Evolutionary conservation across 495 filamentous ascomycete species (phyloP).

Genomic region (Pyronema omphalodes): DNA sequence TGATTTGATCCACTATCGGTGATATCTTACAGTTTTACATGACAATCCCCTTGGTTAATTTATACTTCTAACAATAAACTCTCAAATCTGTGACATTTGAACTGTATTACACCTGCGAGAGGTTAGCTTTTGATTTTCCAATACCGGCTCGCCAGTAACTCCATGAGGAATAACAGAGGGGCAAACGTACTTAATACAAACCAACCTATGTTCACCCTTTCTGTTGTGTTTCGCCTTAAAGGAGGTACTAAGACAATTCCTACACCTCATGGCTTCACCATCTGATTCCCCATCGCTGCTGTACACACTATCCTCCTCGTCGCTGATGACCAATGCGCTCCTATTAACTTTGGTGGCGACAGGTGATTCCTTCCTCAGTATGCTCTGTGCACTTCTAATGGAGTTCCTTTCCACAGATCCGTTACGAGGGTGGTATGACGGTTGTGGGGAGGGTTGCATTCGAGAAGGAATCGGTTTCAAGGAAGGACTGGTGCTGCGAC

Average conservation of each 20-base stretch:
- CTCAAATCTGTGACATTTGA: too few relatives aligned
- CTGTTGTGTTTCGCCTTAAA: conserved; percentile 23
- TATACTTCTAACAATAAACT: too few relatives aligned
- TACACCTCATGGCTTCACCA: conserved; percentile 18
- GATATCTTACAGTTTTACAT: too few relatives aligned
- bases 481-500: background rate
- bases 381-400: background rate
- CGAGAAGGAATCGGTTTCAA: conserved; percentile 1
- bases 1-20: too few relatives aligned
- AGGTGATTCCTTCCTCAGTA: background rate
- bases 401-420: background rate
- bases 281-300: conserved; percentile 20
- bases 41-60: too few relatives aligned
- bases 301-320: conserved; percentile 11
- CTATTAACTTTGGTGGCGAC: background rate
- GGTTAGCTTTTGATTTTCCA: too few relatives aligned
- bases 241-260: conserved; percentile 20
- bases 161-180: background rate
- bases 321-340: background rate
- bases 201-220: conserved; percentile 21
- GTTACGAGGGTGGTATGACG: background rate
- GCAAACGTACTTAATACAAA: conserved; percentile 21
- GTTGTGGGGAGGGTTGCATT: background rate
- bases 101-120: too few relatives aligned
- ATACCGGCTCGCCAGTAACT: conserved; percentile 2